These are phyloP conservation scores for Cenchrus fungigraminus DNA, from an alignment of 176 grass and related monocot species.

Conservation along the genomic window DNA sequence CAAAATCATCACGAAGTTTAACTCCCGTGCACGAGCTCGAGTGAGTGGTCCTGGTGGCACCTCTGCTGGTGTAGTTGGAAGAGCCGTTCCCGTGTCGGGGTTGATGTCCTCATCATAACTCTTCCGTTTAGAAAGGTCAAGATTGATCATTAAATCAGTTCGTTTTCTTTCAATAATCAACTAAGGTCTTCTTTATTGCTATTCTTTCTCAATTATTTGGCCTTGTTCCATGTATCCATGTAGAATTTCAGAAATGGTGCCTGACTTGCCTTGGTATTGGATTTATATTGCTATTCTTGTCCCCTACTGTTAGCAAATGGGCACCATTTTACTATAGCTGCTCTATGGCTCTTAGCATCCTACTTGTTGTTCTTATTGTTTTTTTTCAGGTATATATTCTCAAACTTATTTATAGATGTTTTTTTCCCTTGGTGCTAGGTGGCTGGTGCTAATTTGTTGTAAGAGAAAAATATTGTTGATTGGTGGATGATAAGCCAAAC, in stretches of 20 bases:
- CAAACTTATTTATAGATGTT: background rate
- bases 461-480: too few species aligned
- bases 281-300: slow-evolving; percentile 68
- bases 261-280: slow-evolving; percentile 81
- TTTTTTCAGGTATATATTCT: slow-evolving; percentile 79
- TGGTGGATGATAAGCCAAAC: too few species aligned
- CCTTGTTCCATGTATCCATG: slow-evolving; percentile 30
- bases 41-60: too few species aligned
- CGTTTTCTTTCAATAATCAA: background rate
- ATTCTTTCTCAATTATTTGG: slow-evolving; percentile 17
- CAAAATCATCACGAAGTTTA: too few species aligned
- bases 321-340: slow-evolving; percentile 93
- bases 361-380: slow-evolving; percentile 84
- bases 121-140: slow-evolving; percentile 78
- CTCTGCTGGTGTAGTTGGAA: too few species aligned
- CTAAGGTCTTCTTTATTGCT: slow-evolving; percentile 11
- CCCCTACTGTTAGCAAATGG: slow-evolving; percentile 88
- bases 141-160: slow-evolving; percentile 2
- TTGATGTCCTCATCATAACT: background rate
- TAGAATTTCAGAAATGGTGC: slow-evolving; percentile 92
- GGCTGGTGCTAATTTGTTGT: too few species aligned
- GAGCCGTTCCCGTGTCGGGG: too few species aligned
- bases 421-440: background rate
- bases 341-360: slow-evolving; percentile 85
- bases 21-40: too few species aligned